phyloP scores from a whole-genome alignment of 805 yeast genomes.

The Saturnispora hagleri region DNA sequence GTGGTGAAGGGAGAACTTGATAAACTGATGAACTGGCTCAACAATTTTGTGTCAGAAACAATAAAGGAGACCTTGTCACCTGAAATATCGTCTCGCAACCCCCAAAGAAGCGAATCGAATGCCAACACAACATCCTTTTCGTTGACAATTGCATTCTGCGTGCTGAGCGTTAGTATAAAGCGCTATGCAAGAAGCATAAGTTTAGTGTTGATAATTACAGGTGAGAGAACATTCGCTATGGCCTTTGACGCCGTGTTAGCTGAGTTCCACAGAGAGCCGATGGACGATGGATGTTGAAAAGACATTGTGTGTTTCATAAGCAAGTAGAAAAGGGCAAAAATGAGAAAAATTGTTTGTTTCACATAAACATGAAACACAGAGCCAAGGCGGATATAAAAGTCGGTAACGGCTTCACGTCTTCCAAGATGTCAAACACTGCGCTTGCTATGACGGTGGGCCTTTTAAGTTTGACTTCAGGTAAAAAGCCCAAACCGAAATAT shows the following conservation, averaged over 20 bases:
- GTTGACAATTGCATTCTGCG: not conserved
- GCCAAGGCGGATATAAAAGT: not conserved
- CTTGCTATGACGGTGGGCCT: not conserved
- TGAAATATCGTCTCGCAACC: conserved; percentile 1
- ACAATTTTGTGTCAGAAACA: not conserved
- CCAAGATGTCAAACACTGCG: not conserved
- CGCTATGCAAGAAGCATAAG: not conserved
- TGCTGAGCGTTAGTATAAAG: not conserved
- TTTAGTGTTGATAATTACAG: not conserved
- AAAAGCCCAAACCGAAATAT: not conserved
- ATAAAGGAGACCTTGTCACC: conserved; percentile 3
- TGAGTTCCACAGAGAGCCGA: conserved; percentile 1
- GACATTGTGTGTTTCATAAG: not conserved
- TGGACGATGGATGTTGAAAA: not conserved
- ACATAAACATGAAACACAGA: not conserved
- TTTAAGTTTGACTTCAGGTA: not conserved
- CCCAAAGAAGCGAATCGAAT: conserved; percentile 5
- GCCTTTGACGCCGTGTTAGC: not conserved
- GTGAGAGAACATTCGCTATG: not conserved
- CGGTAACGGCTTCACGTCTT: not conserved
- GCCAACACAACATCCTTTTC: conserved; percentile 2
- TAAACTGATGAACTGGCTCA: not conserved
- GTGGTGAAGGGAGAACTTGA: not conserved
- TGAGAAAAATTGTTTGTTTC: not conserved
- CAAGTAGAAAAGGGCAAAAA: not conserved